Base-by-base conservation (phyloP, 306 rosid species). In the Begonia peltatifolia region DNA sequence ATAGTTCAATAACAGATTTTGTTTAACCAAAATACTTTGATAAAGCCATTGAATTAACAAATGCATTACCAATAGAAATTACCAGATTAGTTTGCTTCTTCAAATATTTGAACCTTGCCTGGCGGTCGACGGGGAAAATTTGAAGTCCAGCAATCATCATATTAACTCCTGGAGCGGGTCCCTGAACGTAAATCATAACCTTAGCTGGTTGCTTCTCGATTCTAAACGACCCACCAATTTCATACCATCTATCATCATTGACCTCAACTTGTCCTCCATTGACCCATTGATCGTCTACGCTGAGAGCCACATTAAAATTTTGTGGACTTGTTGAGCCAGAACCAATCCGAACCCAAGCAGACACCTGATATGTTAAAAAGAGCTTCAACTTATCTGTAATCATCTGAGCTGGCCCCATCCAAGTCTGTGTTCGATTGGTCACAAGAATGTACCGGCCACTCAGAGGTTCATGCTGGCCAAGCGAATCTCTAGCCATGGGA, bases 321-420 rank as follows among this genome's bases (percentile, higher is more conserved):
- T 90, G 95, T 11, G 92, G 77, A 55, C 87, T 78, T 44, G 60
- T 67, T 63, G 85, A 71, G 54, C 82, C 90, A 9, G 85, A 63
- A 42, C 87, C 74, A 51, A 83, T 63, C 56, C 80, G 69, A 17
- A 90, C 86, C 97, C 97, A 90, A 64, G 92, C 87, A 72, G 94
- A 80, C 15, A 90, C 92, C 75, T 90, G 95, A 58, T 90, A 85
- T 23, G 97, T 83, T 60, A 83, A 47, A 61, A 83, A 83, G 23
- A 85, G 84, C 55, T 83, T 67, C 77, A 90, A 23, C 72, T 73
- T 90, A 52, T 90, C 87, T 16, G 92, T 79, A 52, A 90, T 83
- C 68, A 79, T 73, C 66, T 85, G 95, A 60, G 94, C 83, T 54
- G 97, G 97, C 55, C 97, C 97, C 95, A 85, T 85, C 92, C 92